phyloP scores from a whole-genome alignment of 495 filamentous ascomycete genomes.

The Clohesyomyces aquaticus region DNA sequence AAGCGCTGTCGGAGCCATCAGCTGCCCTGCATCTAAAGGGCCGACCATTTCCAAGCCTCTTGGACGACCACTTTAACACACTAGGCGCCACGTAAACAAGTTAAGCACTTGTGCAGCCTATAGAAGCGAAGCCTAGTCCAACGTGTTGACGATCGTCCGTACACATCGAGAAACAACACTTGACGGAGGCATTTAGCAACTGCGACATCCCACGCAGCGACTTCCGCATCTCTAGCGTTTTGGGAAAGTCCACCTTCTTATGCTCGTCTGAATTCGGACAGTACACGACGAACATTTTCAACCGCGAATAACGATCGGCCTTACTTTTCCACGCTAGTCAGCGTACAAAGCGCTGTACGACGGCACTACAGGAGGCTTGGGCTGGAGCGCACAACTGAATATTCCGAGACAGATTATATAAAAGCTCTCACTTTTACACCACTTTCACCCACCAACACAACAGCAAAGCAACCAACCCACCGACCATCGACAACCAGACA shows the following conservation, averaged over 20 bases:
- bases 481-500: not conserved
- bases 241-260: not conserved
- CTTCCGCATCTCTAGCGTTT: not conserved
- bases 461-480: not conserved
- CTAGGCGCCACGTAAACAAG: constrained; percentile 9
- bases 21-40: constrained; percentile 6
- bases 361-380: constrained; percentile 24
- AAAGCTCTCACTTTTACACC: not conserved
- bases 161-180: not conserved
- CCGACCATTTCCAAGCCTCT: constrained; percentile 26
- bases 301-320: constrained; percentile 10
- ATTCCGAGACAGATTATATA: constrained; percentile 5
- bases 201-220: constrained; percentile 26
- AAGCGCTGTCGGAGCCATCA: constrained; percentile 20
- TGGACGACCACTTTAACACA: constrained; percentile 18
- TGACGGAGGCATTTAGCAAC: constrained; percentile 7
- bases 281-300: not conserved
- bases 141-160: constrained; percentile 14
- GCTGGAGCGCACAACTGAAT: constrained; percentile 14
- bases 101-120: constrained; percentile 3
- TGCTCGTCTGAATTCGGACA: not conserved
- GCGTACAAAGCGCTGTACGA: constrained; percentile 20
- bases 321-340: constrained; percentile 20
- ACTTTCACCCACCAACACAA: constrained; percentile 4
- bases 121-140: not conserved